Evolutionary conservation across 192 early-diverging fungal species (phyloP).

Genomic region (Oehlia diaphana): DNA sequence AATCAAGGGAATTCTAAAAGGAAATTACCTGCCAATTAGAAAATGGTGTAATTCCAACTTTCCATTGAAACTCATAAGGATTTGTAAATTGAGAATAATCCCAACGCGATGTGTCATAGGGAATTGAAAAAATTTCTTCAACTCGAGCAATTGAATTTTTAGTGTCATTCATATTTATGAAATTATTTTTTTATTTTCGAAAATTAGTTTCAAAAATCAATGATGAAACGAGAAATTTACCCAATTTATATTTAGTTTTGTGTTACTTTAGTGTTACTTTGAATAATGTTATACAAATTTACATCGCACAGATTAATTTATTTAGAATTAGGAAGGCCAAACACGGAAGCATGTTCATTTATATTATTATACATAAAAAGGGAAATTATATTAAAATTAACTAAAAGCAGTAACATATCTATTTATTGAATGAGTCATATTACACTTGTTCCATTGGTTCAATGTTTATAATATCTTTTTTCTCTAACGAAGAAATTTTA

Average conservation of each 20-base stretch:
- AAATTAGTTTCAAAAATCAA: background rate
- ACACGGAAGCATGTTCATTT: too few relatives aligned
- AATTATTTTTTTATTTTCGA: too few relatives aligned
- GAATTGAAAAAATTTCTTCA: constrained; percentile 2
- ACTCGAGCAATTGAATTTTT: background rate
- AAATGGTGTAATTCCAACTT: constrained; percentile 25
- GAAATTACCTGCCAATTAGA: constrained; percentile 24
- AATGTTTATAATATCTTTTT: background rate
- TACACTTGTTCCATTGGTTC: background rate
- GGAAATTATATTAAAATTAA: too few relatives aligned
- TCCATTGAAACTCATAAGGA: constrained; percentile 27
- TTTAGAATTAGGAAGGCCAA: too few relatives aligned
- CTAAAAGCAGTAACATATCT: background rate
- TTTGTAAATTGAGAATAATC: constrained; percentile 19
- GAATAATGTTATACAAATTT: background rate
- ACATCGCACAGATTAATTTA: background rate
- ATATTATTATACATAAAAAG: too few relatives aligned
- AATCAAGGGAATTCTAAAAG: background rate
- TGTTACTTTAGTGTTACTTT: background rate
- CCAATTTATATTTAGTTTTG: background rate
- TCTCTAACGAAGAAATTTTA: constrained; percentile 3
- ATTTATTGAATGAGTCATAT: background rate
- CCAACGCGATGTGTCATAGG: constrained; percentile 5
- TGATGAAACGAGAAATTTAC: background rate
- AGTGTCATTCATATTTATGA: background rate